Conservation (phyloP, 257 asterid genomes). For the Nicotiana noctiflora region DNA sequence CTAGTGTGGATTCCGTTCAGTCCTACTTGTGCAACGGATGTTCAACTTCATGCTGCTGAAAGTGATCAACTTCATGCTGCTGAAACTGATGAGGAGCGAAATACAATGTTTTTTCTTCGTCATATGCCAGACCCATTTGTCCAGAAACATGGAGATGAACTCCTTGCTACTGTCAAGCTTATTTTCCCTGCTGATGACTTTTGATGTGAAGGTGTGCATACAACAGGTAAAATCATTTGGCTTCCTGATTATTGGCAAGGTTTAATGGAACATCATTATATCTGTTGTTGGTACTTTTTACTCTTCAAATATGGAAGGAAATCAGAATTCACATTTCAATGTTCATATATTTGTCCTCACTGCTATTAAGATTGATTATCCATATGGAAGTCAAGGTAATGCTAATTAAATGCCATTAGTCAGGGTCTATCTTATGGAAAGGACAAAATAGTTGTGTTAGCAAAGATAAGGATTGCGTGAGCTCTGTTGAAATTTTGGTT, state of each 20-base stretch:
- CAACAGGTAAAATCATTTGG: neutral
- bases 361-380: constrained; percentile 13
- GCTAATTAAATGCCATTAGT: neutral
- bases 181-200: neutral
- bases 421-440: neutral
- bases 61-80: too few relatives aligned
- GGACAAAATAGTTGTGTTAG: neutral
- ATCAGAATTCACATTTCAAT: constrained; percentile 4
- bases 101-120: too few relatives aligned
- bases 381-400: neutral
- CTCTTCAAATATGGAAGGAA: constrained; percentile 7
- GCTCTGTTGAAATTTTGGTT: neutral
- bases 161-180: neutral
- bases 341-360: constrained; percentile 13
- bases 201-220: constrained; percentile 7
- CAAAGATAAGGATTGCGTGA: neutral
- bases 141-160: neutral
- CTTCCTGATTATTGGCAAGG: constrained; percentile 16
- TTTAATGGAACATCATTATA: constrained; percentile 8
- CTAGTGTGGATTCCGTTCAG: too few relatives aligned
- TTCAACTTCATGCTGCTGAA: too few relatives aligned
- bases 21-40: too few relatives aligned
- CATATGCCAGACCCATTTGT: constrained; percentile 9
- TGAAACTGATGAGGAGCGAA: too few relatives aligned
- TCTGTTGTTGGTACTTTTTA: constrained; percentile 1